Conservation (phyloP, 164 flowering plant genomes). For the Hamamelis virginiana region DNA sequence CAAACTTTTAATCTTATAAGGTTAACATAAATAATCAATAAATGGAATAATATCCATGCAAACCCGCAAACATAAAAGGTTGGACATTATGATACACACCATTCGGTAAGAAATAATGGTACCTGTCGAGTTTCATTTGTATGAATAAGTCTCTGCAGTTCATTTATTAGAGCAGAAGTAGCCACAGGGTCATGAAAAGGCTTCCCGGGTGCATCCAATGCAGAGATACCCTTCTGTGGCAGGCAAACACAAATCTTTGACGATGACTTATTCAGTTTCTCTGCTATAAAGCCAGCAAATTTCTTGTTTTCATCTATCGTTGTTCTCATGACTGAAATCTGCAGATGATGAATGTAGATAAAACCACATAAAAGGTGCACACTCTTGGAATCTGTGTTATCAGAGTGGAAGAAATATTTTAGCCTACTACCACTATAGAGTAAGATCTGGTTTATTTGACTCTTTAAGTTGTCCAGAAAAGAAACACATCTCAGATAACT, state of each 20-base stretch:
- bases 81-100: background rate
- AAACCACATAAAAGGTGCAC: background rate
- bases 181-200: conserved; percentile 85
- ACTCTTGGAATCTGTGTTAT: background rate
- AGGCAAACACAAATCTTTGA: conserved; percentile 74
- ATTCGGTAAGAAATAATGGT: conserved; percentile 12
- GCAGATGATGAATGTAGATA: conserved; percentile 15
- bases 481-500: background rate
- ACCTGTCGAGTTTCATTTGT: conserved; percentile 73
- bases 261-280: conserved; percentile 71
- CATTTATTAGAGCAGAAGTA: conserved; percentile 57
- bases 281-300: conserved; percentile 80
- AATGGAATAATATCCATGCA: background rate
- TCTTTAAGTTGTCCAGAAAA: conserved; percentile 3
- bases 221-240: conserved; percentile 85
- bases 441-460: background rate
- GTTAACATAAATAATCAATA: background rate
- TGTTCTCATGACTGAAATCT: conserved; percentile 90
- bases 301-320: conserved; percentile 78
- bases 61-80: background rate
- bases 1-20: conserved; percentile 12
- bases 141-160: conserved; percentile 60
- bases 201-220: conserved; percentile 88
- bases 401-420: conserved; percentile 10
- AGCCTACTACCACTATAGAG: background rate